A percentile compares a stretch with the other conserved stretches of the same genome.
Conservation (phyloP, 345 rosid species). For the Sonneratia caseolaris region DNA sequence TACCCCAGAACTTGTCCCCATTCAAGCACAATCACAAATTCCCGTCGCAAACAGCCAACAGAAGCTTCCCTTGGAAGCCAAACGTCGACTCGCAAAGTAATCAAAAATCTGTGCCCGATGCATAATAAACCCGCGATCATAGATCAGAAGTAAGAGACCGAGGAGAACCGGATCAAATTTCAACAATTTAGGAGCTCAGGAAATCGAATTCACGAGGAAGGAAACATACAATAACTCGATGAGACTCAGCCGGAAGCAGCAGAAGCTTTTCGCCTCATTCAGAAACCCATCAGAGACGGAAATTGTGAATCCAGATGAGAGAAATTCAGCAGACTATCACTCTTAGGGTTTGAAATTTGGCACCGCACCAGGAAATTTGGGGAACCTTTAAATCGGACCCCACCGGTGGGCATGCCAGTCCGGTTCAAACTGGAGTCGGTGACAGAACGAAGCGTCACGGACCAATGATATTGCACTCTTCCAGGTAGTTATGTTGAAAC, state of each 20-base stretch:
- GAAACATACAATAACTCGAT: neutral
- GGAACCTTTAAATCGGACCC: neutral
- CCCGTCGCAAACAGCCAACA: neutral
- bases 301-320: neutral
- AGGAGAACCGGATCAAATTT: neutral
- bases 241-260: neutral
- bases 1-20: neutral
- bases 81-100: neutral
- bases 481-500: too few relatives aligned
- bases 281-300: neutral
- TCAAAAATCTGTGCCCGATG: neutral
- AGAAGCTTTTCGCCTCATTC: neutral
- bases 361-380: neutral
- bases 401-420: neutral
- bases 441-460: neutral
- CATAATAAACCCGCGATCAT: neutral
- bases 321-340: neutral
- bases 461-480: neutral
- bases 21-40: neutral
- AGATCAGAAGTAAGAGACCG: neutral
- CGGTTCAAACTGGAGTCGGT: neutral
- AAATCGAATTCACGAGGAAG: neutral
- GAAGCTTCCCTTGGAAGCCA: neutral
- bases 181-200: neutral
- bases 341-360: neutral